Base-by-base conservation (phyloP, 1,284 basidiomycete species). In the Schizopora paradoxa region DNA sequence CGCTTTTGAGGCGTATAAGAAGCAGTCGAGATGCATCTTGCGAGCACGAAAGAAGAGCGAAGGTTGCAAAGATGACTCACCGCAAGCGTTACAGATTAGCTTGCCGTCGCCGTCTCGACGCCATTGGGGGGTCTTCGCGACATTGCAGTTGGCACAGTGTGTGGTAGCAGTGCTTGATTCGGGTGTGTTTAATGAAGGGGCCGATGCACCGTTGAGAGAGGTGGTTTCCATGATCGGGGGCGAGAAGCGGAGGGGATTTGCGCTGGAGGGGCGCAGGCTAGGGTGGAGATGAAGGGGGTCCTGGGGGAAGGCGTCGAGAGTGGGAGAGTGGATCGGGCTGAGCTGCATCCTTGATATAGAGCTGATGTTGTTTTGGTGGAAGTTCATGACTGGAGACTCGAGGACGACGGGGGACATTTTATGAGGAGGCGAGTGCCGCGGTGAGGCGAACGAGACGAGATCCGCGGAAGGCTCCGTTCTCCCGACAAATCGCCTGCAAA, bases 61-160 rank as follows among this genome's bases (percentile, higher is more conserved):
- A 51, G 52, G 43, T 60, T 27, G 49, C 54, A 51, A 56, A 51
- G 52, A 42, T 60, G 26, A 72, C 87, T 79, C 63, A 90, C 88
- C 88, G 65, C 88, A 91, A 46, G 87, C 85, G 63, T 91, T 91
- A 68, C 88, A 91, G 57, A 90, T 77, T 32, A 82, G 76, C 61
- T 82, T 84, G 46, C 88, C 88, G 61, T 87, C 82, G 39, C 76
- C 69, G 60, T 88, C 86, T 55, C 87, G 75, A 56, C 87, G 71
- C 88, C 88, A 91, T 11, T 89, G 75, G 38, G 88, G 86, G 42
- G 88, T 90, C 48, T 79, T 79, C 13, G 73, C 69, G 13, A 83
- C 83, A 18, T 77, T 79, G 64, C 87, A 87, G 62, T 83, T 85
- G 40, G 76, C 71, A 61, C 85, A 88, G 36, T 47, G 39, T 23